Evolutionary conservation across 1,284 basidiomycete species (phyloP).

Genomic region (Sporisorium graminicola): DNA sequence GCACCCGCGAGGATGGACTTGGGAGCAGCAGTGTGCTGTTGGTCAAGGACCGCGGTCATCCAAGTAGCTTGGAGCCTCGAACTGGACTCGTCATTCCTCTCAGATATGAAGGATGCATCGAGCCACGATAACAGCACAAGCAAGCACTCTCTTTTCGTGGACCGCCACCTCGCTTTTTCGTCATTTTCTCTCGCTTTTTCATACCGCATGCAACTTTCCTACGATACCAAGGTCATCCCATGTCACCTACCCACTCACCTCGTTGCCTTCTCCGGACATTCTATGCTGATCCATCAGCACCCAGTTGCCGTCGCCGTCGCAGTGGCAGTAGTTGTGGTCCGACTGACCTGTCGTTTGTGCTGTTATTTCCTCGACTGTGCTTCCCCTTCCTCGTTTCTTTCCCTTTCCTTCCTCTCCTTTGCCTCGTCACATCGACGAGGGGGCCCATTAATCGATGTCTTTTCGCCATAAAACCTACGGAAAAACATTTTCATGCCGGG

Average conservation of each 20-base stretch:
- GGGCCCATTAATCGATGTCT: conserved; percentile 64
- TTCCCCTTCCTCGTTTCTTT: neutral
- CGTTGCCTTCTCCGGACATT: neutral
- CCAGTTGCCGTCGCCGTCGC: neutral
- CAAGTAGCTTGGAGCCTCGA: conserved; percentile 27
- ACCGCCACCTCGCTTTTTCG: no score
- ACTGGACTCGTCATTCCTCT: neutral
- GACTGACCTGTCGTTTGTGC: neutral
- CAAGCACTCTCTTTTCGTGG: conserved; percentile 5
- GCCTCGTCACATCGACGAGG: neutral
- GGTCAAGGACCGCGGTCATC: conserved; percentile 45
- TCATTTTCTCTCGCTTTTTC: neutral
- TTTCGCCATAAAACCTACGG: conserved; percentile 35
- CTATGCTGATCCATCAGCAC: neutral
- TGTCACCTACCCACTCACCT: conserved; percentile 6
- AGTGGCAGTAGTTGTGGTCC: neutral
- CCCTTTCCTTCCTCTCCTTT: neutral
- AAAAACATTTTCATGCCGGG: conserved; percentile 64
- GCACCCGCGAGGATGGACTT: conserved; percentile 55
- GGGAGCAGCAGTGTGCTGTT: conserved; percentile 62
- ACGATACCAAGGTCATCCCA: conserved; percentile 10
- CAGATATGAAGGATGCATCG: neutral
- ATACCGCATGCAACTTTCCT: conserved; percentile 12
- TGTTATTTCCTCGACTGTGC: conserved; percentile 3
- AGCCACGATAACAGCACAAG: conserved; percentile 1